Base-by-base conservation (phyloP, 306 rosid genomes). In the Potentilla sterilis region DNA sequence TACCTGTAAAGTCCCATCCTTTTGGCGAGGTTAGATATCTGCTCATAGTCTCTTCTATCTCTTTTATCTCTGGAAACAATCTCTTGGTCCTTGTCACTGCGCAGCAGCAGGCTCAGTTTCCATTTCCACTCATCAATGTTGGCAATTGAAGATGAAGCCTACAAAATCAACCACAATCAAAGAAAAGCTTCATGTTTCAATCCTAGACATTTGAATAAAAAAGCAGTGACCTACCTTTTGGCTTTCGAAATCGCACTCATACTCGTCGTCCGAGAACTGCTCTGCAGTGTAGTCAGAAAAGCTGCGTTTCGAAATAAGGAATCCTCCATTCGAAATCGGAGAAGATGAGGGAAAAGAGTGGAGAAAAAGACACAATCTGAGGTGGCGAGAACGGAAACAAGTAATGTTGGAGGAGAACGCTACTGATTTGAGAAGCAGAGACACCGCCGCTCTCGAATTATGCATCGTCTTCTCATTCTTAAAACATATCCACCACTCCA, bases 41-140 rank as follows among this genome's bases (percentile, higher is more conserved):
- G 98, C 87, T 91, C 98, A 75, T 88, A 93, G 85, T 93, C 98
- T 71, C 98, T 91, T 87, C 96, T 87, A 70, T 93, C 98, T 69
- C 89, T 91, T 83, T 77, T 91, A 75, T 93, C 97, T 82, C 88
- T 87, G 14, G 96, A 91, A 15, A 91, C 89, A 83, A 93, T 88
- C 88, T 93, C 98, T 75, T 93, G 94, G 64, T 93, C 98, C 90
- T 82, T 93, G 66, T 91, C 94, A 5, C 79, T 88, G 41, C 97
- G 96, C 28, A 86, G 75, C 72, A 93, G 90, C 89, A 93, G 76
- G 87, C 98, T 86, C 81, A 93, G 91, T 67, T 93, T 93, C 98
- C 98, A 93, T 81, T 91, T 93, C 98, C 98, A 93, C 86, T 93
- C 98, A 51, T 93, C 98, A 22, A 93, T 94, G 83, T 93, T 93